phyloP scores from a whole-genome alignment of 2,329 filamentous ascomycete genomes.

The Apiospora sp. region DNA sequence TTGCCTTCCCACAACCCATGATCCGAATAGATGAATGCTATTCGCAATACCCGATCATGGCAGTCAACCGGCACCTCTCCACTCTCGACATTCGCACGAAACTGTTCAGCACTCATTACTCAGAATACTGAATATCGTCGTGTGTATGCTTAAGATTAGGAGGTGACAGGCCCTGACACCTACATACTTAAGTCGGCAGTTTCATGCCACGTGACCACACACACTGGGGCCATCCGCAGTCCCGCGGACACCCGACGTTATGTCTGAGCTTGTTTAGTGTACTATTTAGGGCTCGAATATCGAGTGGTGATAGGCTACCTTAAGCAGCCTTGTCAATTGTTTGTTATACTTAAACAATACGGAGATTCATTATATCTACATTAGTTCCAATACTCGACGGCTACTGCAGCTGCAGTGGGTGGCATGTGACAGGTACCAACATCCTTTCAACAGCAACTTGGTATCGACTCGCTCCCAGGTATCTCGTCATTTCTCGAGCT shows the following conservation, averaged over 20 bases:
- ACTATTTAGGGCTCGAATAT: no score
- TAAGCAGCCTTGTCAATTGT: not conserved
- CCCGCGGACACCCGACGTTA: no score
- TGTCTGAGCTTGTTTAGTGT: no score
- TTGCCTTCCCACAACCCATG: constrained; percentile 1
- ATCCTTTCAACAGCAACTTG: not conserved
- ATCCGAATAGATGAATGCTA: constrained; percentile 7
- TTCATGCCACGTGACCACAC: no score
- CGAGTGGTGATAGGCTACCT: not conserved
- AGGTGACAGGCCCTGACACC: no score
- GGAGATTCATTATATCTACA: not conserved
- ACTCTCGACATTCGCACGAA: not conserved
- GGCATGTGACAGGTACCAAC: not conserved
- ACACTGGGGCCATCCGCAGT: no score
- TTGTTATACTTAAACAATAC: not conserved
- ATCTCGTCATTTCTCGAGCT: not conserved
- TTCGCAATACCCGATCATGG: constrained; percentile 4
- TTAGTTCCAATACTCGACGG: not conserved
- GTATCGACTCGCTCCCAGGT: not conserved
- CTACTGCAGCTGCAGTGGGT: not conserved
- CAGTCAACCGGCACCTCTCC: constrained; percentile 12
- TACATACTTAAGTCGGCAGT: no score
- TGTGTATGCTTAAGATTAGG: not conserved
- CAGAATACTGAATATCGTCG: not conserved
- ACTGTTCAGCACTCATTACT: constrained; percentile 12